Percentiles rank a stretch among this genome's conserved stretches.
Conservation (phyloP, 2,329 filamentous ascomycete species). For the Alternaria sp. region DNA sequence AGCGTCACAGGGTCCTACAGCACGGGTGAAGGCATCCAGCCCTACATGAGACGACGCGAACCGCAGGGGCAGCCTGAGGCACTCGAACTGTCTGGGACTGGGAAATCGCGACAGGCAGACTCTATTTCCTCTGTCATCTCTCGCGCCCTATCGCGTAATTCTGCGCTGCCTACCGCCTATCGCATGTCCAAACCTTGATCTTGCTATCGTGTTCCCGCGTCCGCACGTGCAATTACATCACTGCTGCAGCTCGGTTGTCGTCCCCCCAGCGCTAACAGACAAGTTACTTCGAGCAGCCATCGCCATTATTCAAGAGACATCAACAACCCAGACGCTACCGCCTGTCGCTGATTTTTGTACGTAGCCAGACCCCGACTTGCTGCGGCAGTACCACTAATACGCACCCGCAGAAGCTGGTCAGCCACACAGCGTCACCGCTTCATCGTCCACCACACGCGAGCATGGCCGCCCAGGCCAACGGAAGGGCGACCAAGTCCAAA, state of each 20-base stretch:
- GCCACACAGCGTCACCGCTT: constrained; percentile 6
- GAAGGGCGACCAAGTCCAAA: constrained; percentile 45
- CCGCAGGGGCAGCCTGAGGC: constrained; percentile 11
- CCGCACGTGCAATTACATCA: constrained; percentile 40
- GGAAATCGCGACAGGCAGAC: neutral
- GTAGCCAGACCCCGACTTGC: neutral
- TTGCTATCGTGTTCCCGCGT: constrained; percentile 18
- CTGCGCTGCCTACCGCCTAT: neutral
- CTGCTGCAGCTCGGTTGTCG: constrained; percentile 26
- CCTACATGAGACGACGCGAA: neutral
- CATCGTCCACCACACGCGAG: constrained; percentile 21
- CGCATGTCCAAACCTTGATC: constrained; percentile 18
- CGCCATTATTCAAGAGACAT: constrained; percentile 17
- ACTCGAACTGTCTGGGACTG: neutral
- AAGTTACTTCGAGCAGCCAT: constrained; percentile 11
- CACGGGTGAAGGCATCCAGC: neutral
- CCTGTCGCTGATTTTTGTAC: constrained; percentile 5
- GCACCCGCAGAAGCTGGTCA: constrained; percentile 1
- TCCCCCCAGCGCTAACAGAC: constrained; percentile 19
- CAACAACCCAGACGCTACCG: constrained; percentile 12
- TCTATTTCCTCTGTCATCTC: neutral
- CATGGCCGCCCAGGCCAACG: constrained; percentile 48
- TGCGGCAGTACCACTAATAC: neutral
- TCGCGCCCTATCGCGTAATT: neutral
- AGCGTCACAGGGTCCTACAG: neutral